phyloP scores from a whole-genome alignment of 306 rosid genomes.

The Pachyrhizus erosus region DNA sequence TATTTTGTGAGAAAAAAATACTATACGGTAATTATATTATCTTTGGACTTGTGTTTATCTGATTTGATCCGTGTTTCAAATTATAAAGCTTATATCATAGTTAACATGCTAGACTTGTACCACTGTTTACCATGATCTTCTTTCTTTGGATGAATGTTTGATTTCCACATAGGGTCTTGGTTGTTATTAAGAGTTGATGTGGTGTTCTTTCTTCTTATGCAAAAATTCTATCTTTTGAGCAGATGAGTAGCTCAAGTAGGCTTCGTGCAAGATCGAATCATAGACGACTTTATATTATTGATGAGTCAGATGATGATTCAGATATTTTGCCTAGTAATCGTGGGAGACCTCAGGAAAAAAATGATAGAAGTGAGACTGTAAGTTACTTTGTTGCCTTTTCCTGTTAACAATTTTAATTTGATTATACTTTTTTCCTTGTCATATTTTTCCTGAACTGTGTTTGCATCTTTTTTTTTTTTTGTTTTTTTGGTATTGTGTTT shows the following conservation, averaged over 20 bases:
- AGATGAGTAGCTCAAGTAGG: slow-evolving; percentile 95
- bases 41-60: not conserved
- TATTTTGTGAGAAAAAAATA: not conserved
- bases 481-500: no score
- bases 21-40: not conserved
- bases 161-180: not conserved
- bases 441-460: not conserved
- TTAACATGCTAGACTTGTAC: not conserved
- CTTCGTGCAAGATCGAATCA: slow-evolving; percentile 90
- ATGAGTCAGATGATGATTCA: slow-evolving; percentile 86
- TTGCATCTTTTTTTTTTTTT: not conserved
- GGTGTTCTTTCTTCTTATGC: slow-evolving; percentile 16
- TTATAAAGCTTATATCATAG: not conserved
- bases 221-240: slow-evolving; percentile 33
- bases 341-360: slow-evolving; percentile 58
- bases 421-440: not conserved
- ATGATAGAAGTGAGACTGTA: slow-evolving; percentile 74
- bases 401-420: slow-evolving; percentile 24
- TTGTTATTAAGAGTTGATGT: not conserved
- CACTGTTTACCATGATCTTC: not conserved
- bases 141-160: not conserved
- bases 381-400: slow-evolving; percentile 41
- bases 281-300: slow-evolving; percentile 70
- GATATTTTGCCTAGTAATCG: slow-evolving; percentile 64
- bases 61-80: not conserved